These are phyloP conservation scores for Coriaria nepalensis DNA, from an alignment of 306 rosid species.

Conservation along the genomic window DNA sequence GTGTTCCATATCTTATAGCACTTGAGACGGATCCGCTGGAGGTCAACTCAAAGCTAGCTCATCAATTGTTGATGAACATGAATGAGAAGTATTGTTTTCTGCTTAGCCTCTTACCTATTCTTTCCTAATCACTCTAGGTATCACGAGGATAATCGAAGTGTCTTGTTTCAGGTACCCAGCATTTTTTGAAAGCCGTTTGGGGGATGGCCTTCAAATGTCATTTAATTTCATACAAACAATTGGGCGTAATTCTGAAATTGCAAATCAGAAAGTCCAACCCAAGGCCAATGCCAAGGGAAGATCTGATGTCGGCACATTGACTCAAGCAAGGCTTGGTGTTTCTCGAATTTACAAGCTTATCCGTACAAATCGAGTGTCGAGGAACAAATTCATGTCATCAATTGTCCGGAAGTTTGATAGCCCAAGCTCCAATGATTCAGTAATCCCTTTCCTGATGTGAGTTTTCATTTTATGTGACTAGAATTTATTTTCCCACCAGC, in stretches of 20 bases:
- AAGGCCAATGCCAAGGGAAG: constrained; percentile 51
- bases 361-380: constrained; percentile 71
- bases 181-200: constrained; percentile 91
- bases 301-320: constrained; percentile 44
- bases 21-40: constrained; percentile 92
- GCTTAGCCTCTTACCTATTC: constrained; percentile 5
- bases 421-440: constrained; percentile 52
- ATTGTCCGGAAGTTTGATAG: constrained; percentile 83
- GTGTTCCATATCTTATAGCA: constrained; percentile 96
- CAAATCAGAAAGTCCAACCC: constrained; percentile 32
- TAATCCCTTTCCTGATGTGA: constrained; percentile 71
- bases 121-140: constrained; percentile 7
- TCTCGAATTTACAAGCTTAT: constrained; percentile 98
- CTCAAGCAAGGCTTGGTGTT: constrained; percentile 91
- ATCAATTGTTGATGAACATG: constrained; percentile 91
- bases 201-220: constrained; percentile 98
- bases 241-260: constrained; percentile 32
- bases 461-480: constrained; percentile 19
- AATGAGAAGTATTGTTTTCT: constrained; percentile 64
- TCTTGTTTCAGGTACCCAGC: constrained; percentile 82
- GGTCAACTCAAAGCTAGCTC: constrained; percentile 75
- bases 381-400: constrained; percentile 93
- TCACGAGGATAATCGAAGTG: constrained; percentile 17
- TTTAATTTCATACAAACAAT: constrained; percentile 69
- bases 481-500: constrained; percentile 8